phyloP scores from a whole-genome alignment of 129 eudicot genomes.

The Centaurea solstitialis region DNA sequence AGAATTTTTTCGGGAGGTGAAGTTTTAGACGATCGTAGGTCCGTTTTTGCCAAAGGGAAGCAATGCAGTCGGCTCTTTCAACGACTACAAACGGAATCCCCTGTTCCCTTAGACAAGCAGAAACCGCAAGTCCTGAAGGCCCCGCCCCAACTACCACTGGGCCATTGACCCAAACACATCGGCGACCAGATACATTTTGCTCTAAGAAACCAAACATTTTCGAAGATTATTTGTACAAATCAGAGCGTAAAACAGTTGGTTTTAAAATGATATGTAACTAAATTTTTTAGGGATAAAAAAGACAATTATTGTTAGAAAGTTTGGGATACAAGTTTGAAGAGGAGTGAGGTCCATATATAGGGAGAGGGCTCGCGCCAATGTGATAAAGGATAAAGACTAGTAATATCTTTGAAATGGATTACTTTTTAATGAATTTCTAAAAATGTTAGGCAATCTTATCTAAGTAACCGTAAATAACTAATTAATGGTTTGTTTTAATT shows the following conservation, averaged over 20 bases:
- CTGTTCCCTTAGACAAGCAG: constrained; percentile 74
- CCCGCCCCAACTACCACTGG: constrained; percentile 93
- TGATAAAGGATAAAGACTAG: no score
- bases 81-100: constrained; percentile 72
- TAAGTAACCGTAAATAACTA: no score
- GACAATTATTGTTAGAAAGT: background rate
- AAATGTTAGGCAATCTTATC: no score
- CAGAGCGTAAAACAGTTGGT: background rate
- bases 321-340: background rate
- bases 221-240: background rate
- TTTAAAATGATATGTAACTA: background rate
- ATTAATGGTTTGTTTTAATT: no score
- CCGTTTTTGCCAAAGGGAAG: constrained; percentile 86
- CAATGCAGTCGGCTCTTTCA: constrained; percentile 85
- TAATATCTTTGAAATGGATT: background rate
- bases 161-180: constrained; percentile 86
- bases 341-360: background rate
- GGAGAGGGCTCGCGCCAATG: constrained; percentile 21
- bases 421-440: background rate
- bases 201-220: constrained; percentile 50
- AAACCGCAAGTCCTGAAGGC: constrained; percentile 85
- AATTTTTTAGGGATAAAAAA: no score
- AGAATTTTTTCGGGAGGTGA: constrained; percentile 88
- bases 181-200: constrained; percentile 28
- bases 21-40: constrained; percentile 82